Base-by-base conservation (phyloP, 441 rosid species). In the Pelargonium exstipulatum region DNA sequence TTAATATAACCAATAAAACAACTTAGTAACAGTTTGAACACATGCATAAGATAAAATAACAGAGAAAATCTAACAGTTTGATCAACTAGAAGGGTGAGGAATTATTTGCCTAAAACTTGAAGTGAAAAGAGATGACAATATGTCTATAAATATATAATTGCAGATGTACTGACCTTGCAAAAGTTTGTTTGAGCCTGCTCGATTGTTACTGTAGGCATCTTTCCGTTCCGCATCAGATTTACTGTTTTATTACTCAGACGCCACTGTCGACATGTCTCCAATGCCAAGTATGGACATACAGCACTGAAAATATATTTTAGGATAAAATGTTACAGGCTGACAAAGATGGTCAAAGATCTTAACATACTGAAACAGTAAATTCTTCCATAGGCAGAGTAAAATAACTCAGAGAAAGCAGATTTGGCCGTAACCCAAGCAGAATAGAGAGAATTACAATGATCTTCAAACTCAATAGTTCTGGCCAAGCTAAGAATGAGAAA, bases 231-330 rank as follows among this genome's bases (percentile, higher is more conserved):
- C 99, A 95, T 95, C 77, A 95, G 69, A 78, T 90, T 83, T 51
- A 95, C 98, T 14, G 99, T 95, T 84, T 88, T 95, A 73, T 49
- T 82, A 81, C 98, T 95, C 85, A 95, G 70, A 7, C 99, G 97
- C 99, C 99, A 95, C 71, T 95, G 99, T 16, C 99, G 92, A 69
- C 93, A 90, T 58, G 99, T 92, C 83, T 95, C 99, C 75, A 95
- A 63, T 69, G 98, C 99, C 90, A 95, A 79, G 76, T 90, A 88
- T 32, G 99, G 99, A 78, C 97, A 95, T 40, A 90, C 80, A 69
- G 98, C 99, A 84, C 99, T 95, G 86, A 32, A 79, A 71, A 73
- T 61, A 69, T 3, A 74, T 17, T 74, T 77, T 62, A 71, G 64
- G 35, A 68, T 55, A 76, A 49, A 66, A 73, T 24, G n/a, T 4